These are phyloP conservation scores for Paraconiothyrium brasiliense DNA, from an alignment of 2,329 filamentous ascomycete genomes.

Conservation along the genomic window DNA sequence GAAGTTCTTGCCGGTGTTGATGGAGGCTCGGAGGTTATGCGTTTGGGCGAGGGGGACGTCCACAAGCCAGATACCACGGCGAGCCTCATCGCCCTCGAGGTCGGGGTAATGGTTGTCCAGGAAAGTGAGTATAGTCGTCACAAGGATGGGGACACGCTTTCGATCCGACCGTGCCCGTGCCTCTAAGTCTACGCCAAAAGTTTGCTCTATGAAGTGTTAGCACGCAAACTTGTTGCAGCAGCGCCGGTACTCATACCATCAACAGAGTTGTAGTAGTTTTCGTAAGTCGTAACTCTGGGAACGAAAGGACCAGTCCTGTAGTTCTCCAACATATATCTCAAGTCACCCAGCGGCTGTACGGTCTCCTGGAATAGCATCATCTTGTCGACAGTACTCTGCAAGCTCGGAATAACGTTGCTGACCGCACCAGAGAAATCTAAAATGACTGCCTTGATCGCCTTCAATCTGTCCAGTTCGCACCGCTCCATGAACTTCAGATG, in stretches of 20 bases:
- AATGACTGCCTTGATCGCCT: conserved; percentile 97
- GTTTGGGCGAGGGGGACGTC: conserved; percentile 87
- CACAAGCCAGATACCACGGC: conserved; percentile 91
- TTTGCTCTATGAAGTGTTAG: conserved; percentile 72
- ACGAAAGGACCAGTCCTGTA: conserved; percentile 95
- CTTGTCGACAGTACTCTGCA: conserved; percentile 95
- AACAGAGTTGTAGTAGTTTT: conserved; percentile 99
- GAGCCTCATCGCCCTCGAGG: conserved; percentile 92
- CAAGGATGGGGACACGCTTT: conserved; percentile 91
- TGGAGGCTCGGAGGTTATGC: conserved; percentile 80
- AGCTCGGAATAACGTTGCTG: conserved; percentile 95
- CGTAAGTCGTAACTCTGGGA: conserved; percentile 90
- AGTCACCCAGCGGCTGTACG: conserved; percentile 88
- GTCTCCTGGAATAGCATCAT: conserved; percentile 99
- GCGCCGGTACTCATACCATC: conserved; percentile 64
- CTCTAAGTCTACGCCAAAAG: conserved; percentile 97
- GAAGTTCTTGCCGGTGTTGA: conserved; percentile 89
- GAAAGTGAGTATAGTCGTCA: conserved; percentile 93
- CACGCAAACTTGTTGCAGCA: not conserved
- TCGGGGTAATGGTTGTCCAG: conserved; percentile 97
- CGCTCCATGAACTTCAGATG: conserved; percentile 97
- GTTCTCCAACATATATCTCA: conserved; percentile 94
- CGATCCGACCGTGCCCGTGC: conserved; percentile 90
- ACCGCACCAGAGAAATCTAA: conserved; percentile 97
- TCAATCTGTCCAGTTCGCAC: conserved; percentile 93